Base-by-base conservation (phyloP, 2,329 filamentous ascomycete genomes). In the Fusarium pseudograminearum region DNA sequence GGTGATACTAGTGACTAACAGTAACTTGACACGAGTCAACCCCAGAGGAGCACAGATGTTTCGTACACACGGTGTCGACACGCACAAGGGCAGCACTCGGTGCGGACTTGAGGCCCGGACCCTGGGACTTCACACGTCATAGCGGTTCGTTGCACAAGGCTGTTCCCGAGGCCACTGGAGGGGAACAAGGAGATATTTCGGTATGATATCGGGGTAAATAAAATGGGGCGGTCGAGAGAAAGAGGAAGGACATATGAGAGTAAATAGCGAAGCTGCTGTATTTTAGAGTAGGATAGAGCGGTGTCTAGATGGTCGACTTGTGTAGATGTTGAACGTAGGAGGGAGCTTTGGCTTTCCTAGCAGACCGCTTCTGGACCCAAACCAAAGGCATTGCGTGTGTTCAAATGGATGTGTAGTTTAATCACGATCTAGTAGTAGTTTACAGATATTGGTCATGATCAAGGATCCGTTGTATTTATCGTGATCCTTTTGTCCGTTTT, bases 171-270 rank as follows among this genome's bases (percentile, higher is more conserved):
- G 48, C 15, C 24, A n/a, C 8, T 20, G 9, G 24, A 28, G 47
- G 14, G 18, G 22, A 20, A 28, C 10, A 20, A 51, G 48, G 48
- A 40, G 48, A 51, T 51, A 51, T 22, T 40, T 51, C 48, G 48
- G 48, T 26, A 18, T 22, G 48, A 51, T 40, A 11, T 24, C 48
- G 24, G 26, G 18, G 24, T 28, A 38, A 22, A 51, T 51, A 40
- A 50, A 26, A 51, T 40, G 48, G 48, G 48, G 14, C 48, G 20
- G 24, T 22, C 18, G 16, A 28, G 18, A 51, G 24, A 51, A 40
- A 51, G 18, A 40, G 48, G 48, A 51, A 51, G 48, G 48, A 40
- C 33, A 28, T 14, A 14, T 40, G 33, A 51, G 48, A 51, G 48
- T 22, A 26, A 40, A 20, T 4, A 16, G 14, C 4, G 24, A 40